phyloP scores from a whole-genome alignment of 2,329 filamentous ascomycete genomes.

The Eutypella sp. region DNA sequence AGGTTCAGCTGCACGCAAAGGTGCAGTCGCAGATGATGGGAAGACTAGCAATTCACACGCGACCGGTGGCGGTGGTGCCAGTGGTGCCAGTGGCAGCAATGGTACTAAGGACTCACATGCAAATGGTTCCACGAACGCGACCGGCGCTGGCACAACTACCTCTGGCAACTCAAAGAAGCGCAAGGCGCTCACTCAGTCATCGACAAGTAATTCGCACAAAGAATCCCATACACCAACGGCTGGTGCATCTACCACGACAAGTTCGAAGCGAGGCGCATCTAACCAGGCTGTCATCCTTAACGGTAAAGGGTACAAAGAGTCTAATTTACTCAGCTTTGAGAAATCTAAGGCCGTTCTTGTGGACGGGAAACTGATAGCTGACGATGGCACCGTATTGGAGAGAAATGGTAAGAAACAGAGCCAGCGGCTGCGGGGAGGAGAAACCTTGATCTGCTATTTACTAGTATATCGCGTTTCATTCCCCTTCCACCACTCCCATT shows the following conservation, averaged over 20 bases:
- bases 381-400: conserved; percentile 80
- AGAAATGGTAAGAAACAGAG: conserved; percentile 68
- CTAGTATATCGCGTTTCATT: too few species aligned
- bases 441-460: too few species aligned
- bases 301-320: conserved; percentile 49
- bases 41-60: conserved; percentile 21
- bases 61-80: too few species aligned
- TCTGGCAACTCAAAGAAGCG: conserved; percentile 66
- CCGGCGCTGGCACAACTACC: conserved; percentile 14
- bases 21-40: conserved; percentile 24
- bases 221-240: conserved; percentile 21
- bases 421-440: too few species aligned
- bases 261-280: conserved; percentile 20
- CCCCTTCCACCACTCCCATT: not conserved
- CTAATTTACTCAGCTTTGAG: conserved; percentile 87
- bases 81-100: too few species aligned
- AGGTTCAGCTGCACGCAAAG: conserved; percentile 35
- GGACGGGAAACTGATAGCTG: conserved; percentile 75
- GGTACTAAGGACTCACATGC: conserved; percentile 22
- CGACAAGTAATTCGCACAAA: conserved; percentile 23
- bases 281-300: conserved; percentile 12
- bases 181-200: conserved; percentile 58
- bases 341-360: conserved; percentile 63
- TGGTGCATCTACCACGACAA: conserved; percentile 20
- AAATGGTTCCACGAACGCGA: conserved; percentile 18